Base-by-base conservation (phyloP, 2,329 filamentous ascomycete species). In the Fusarium decemcellulare region DNA sequence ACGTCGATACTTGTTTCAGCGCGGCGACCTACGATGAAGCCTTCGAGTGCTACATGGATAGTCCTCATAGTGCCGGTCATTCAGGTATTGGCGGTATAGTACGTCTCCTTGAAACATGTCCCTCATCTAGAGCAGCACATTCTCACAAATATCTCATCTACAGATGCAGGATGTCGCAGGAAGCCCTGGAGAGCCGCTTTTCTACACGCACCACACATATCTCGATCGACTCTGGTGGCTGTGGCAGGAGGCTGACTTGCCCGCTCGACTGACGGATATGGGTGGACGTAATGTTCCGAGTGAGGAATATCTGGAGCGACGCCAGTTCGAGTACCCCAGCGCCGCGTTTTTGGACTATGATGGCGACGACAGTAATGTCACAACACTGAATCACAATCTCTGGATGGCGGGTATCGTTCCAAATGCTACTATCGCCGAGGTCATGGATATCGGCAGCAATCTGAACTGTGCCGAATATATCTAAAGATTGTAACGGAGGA, bases 281-380 rank as follows among this genome's bases (percentile, higher is more conserved):
- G 67, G 67, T 23, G 65, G 65, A 9, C 78, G 76, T 74, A 82
- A 84, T 39, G 23, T 65, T 43, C 40, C 62, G 7, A 36, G 36
- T 16, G 40, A 29, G 8, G 60, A 39, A 14, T 60, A 55, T 48
- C 12, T 60, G 8, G 32, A 23, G 23, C 23, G 23, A 32, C 7
- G 48, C 61, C 23, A 63, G 54, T 57, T 48, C 40, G 50, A 54
- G 27, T 56, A 53, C 18, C 58, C 53, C 12, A 54, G 59, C 8
- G 39, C 32, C 4, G 47, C 58, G 7, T 27, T 65, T 27, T 43
- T 62, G 12, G 40, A 57, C 57, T 61, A 65, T 27, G 47, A 61
- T 11, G 60, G 66, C 12, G 66, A 69, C 15, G 37, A 47, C 3
- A 42, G 66, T 18, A 62, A 58, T 32, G 46, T 48, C 11, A 67